Conservation (phyloP, 306 rosid species). For the Dalbergia cochinchinensis region DNA sequence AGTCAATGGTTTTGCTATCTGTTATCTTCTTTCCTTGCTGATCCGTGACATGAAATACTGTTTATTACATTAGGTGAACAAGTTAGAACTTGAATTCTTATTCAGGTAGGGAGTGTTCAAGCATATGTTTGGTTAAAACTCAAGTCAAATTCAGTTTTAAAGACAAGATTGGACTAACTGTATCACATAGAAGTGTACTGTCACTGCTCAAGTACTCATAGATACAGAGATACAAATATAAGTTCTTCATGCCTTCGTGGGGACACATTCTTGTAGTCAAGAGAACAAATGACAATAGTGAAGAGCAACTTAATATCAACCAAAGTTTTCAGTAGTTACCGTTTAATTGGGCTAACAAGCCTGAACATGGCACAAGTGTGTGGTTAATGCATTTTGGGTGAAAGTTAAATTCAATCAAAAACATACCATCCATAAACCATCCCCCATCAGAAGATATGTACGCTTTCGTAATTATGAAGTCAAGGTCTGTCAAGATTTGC, state of each 20-base stretch:
- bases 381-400: slow-evolving; percentile 7
- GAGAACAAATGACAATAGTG: slow-evolving; percentile 7
- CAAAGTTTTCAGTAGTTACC: not conserved
- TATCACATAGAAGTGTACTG: not conserved
- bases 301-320: slow-evolving; percentile 4
- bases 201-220: not conserved
- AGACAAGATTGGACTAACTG: not conserved
- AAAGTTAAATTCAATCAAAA: slow-evolving; percentile 23
- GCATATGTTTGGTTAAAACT: not conserved
- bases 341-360: slow-evolving; percentile 10
- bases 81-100: slow-evolving; percentile 42
- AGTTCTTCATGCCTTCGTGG: not conserved
- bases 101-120: not conserved
- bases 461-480: slow-evolving; percentile 82
- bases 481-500: slow-evolving; percentile 80
- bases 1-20: slow-evolving; percentile 70
- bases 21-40: slow-evolving; percentile 84
- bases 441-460: slow-evolving; percentile 89
- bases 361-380: not conserved
- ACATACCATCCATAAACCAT: slow-evolving; percentile 93
- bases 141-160: not conserved
- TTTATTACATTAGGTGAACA: slow-evolving; percentile 35
- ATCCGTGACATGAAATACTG: slow-evolving; percentile 91
- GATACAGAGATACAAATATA: not conserved
- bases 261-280: not conserved